A percentile compares a stretch with the other conserved stretches of the same genome.
Conservation (phyloP, 768 basidiomycete genomes). For the Boletus huronensis region DNA sequence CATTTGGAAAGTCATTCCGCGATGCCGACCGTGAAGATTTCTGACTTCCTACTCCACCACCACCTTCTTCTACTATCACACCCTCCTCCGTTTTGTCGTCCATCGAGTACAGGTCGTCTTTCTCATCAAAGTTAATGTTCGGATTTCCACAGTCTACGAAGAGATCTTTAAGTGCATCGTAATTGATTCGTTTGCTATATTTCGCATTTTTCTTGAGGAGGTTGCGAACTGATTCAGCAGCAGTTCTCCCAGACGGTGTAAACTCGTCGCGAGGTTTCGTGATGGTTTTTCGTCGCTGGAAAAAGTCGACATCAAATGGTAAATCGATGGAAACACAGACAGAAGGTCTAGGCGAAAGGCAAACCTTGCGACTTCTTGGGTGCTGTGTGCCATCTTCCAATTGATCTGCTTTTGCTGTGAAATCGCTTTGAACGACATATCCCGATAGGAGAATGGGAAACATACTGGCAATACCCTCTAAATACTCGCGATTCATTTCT, state of each 20-base stretch:
- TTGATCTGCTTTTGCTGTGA: slow-evolving; percentile 66
- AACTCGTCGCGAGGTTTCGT: slow-evolving; percentile 71
- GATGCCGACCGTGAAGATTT: slow-evolving; percentile 33
- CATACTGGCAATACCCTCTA: slow-evolving; percentile 76
- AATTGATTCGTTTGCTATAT: slow-evolving; percentile 93
- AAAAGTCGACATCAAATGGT: slow-evolving; percentile 7
- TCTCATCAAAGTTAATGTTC: slow-evolving; percentile 35
- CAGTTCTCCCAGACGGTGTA: slow-evolving; percentile 42
- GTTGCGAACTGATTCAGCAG: slow-evolving; percentile 34
- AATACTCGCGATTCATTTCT: slow-evolving; percentile 86
- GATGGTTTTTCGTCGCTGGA: slow-evolving; percentile 64
- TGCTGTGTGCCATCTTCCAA: slow-evolving; percentile 37
- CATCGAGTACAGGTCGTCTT: slow-evolving; percentile 51
- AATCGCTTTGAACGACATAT: slow-evolving; percentile 44
- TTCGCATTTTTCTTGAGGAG: slow-evolving; percentile 81
- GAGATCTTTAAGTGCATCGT: slow-evolving; percentile 79
- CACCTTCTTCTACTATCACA: slow-evolving; percentile 38
- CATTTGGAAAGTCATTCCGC: slow-evolving; percentile 2
- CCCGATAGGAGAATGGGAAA: neutral
- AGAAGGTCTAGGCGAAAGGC: slow-evolving; percentile 43
- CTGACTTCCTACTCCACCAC: slow-evolving; percentile 32
- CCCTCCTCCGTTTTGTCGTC: slow-evolving; percentile 47
- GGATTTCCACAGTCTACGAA: slow-evolving; percentile 47
- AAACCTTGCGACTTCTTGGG: slow-evolving; percentile 75
- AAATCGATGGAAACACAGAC: slow-evolving; percentile 10